These are phyloP conservation scores for Pestalotiopsis sp. DNA, from an alignment of 2,329 filamentous ascomycete species.

Conservation along the genomic window DNA sequence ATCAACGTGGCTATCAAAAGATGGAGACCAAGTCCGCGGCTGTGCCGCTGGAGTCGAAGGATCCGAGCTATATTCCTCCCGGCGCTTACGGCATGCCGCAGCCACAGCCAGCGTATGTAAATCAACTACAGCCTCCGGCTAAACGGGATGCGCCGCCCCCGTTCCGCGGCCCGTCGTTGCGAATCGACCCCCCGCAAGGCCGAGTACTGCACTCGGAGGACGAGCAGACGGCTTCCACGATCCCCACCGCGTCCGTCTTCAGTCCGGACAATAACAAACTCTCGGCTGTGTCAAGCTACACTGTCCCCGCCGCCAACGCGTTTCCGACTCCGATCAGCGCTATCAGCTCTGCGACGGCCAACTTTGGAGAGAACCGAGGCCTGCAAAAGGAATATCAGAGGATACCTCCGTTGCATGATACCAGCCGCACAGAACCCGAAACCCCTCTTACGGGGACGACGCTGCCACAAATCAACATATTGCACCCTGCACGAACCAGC, in stretches of 20 bases:
- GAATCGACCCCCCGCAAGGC: conserved; percentile 66
- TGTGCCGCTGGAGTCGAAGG: conserved; percentile 83
- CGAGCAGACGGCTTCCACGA: conserved; percentile 59
- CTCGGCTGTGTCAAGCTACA: conserved; percentile 57
- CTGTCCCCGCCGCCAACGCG: conserved; percentile 49
- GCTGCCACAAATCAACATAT: conserved; percentile 60
- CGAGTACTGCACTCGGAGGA: conserved; percentile 61
- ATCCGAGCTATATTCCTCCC: conserved; percentile 64
- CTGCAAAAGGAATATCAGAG: conserved; percentile 61
- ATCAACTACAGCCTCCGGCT: conserved; percentile 31
- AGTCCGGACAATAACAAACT: conserved; percentile 66
- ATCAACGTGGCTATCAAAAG: conserved; percentile 80
- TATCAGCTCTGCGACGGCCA: conserved; percentile 36
- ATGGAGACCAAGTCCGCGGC: conserved; percentile 69
- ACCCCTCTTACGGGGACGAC: conserved; percentile 52
- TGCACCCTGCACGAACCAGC: conserved; percentile 53
- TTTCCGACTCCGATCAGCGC: conserved; percentile 68
- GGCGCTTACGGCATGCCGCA: conserved; percentile 66
- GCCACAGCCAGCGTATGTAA: conserved; percentile 29
- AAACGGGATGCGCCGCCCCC: conserved; percentile 62
- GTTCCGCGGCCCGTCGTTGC: conserved; percentile 63
- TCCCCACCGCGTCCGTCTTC: conserved; percentile 58
- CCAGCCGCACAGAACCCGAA: conserved; percentile 58
- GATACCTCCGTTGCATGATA: conserved; percentile 63
- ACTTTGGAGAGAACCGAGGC: conserved; percentile 30